Base-by-base conservation (phyloP, 2,329 filamentous ascomycete species). In the Monilinia fructicola region DNA sequence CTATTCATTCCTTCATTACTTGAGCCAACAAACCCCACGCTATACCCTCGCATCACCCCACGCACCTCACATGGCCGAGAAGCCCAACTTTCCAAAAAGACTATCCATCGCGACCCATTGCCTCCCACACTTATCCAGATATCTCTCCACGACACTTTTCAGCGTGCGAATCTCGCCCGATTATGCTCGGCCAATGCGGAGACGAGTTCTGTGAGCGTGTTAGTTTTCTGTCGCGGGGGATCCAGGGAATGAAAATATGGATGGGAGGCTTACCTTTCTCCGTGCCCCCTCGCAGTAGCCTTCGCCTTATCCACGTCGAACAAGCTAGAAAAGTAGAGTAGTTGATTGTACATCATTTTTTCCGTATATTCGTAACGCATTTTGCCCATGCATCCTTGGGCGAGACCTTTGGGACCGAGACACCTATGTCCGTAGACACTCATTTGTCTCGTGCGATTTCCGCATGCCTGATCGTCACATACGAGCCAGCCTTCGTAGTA, bases 81-180 rank as follows among this genome's bases (percentile, higher is more conserved):
- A 86, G 12, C 87, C 86, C 52, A 89, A 74, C 77, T 87, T 88
- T 31, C 85, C 84, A 82, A 97, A 97, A 70, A 97, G 79, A 71
- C 83, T 88, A 78, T 95, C 92, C 93, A 97, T 97, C 72, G 92
- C 90, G 63, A 97, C 93, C 92, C 92, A 97, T 78, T 93, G 90
- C 73, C 92, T 83, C 35, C 93, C 93, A 78, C 93, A 96, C 80
- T 94, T 95, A 74, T 92, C 92, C 73, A 97, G 79, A 79, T 96
- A 96, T 74, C 81, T 87, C 71, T 94, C 92, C 6, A 97, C 91
- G 18, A 93, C 87, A 9, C 84, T 83, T 81, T 88, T 91, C 71
- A 94, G 81, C 0, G 90, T 92, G 14, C 85, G 76, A 98, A 98
- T 69, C 92, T 83, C 50, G 84, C 82, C 67, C 91, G 85, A 78